Conservation (phyloP, 1,139 yeast species). For the Hyphopichia pseudoburtonii region DNA sequence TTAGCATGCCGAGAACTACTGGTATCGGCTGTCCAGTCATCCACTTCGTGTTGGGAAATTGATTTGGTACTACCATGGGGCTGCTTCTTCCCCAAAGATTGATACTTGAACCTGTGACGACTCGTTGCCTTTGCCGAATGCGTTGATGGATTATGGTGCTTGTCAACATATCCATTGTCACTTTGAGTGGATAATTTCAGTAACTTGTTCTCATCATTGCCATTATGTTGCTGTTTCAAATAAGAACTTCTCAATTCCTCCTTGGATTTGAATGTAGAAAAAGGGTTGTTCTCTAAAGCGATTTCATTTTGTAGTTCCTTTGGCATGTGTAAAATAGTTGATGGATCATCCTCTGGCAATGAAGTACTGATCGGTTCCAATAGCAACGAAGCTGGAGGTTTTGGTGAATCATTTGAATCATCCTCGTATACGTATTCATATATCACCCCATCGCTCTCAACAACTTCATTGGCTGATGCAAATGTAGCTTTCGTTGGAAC, state of each 20-base stretch:
- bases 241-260: conserved; percentile 1
- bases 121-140: no score
- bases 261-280: conserved; percentile 1
- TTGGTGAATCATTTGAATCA: background rate
- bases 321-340: conserved; percentile 7
- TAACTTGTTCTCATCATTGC: no score
- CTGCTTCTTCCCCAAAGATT: no score
- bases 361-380: background rate
- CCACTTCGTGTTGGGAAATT: no score
- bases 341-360: conserved; percentile 5
- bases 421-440: conserved; percentile 9
- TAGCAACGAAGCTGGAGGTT: background rate
- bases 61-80: no score
- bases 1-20: no score
- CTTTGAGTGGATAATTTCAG: no score
- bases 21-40: no score
- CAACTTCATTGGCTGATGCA: background rate
- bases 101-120: no score
- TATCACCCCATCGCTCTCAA: conserved; percentile 9
- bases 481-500: background rate
- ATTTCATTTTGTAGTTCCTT: conserved; percentile 3
- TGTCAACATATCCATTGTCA: no score
- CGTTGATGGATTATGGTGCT: no score
- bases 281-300: conserved; percentile 9
- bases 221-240: background rate